These are phyloP conservation scores for Pichia paraexigua DNA, from an alignment of 805 yeast genomes.

Conservation along the genomic window DNA sequence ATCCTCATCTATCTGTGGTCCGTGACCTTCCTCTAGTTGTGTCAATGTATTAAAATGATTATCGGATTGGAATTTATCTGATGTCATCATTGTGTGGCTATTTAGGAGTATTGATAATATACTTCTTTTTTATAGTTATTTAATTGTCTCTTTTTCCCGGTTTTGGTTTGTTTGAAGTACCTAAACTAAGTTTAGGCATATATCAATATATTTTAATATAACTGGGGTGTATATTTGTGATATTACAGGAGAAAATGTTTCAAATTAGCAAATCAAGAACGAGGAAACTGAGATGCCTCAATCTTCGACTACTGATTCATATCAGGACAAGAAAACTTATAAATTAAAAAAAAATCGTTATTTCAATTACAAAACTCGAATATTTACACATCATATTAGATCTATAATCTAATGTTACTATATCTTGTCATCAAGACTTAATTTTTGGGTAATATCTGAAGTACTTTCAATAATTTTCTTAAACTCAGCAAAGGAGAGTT, in stretches of 20 bases:
- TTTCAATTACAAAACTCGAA: not conserved
- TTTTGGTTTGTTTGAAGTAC: not conserved
- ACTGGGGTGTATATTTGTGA: not conserved
- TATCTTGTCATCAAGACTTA: slow-evolving; percentile 24
- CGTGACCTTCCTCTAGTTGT: slow-evolving; percentile 1
- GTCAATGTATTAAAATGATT: not conserved
- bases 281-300: not conserved
- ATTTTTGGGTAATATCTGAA: slow-evolving; percentile 26
- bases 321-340: not conserved
- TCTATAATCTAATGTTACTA: not conserved
- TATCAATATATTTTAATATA: not conserved
- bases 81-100: not conserved
- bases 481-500: slow-evolving; percentile 80
- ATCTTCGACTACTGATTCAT: not conserved
- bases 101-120: not conserved
- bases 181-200: not conserved
- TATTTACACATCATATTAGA: not conserved
- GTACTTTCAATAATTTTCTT: slow-evolving; percentile 52
- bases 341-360: not conserved
- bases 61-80: not conserved
- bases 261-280: not conserved
- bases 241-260: not conserved
- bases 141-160: not conserved
- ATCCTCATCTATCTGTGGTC: not conserved
- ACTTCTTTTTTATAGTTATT: not conserved